Base-by-base conservation (phyloP, 2,329 filamentous ascomycete species). In the Emericellopsis cladophorae region DNA sequence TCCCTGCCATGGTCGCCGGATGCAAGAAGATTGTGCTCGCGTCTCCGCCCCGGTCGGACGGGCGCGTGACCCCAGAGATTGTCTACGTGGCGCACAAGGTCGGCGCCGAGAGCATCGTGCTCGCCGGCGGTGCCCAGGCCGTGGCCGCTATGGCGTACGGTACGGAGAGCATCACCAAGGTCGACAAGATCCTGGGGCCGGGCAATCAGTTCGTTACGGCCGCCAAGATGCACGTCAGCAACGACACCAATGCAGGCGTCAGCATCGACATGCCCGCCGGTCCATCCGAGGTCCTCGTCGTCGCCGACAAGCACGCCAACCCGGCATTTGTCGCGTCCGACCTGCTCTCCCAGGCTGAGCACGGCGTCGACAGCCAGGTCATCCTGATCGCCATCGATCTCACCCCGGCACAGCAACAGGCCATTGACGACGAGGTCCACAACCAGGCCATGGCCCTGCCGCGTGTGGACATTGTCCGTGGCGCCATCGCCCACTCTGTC, bases 191-290 rank as follows among this genome's bases (percentile, higher is more conserved):
- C 51, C 77, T 96, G 11, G 92, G 92, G 0, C 92, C 92, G 3
- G 92, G 92, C 31, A 98, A 98, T 64, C 92, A 96, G 61, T 98
- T 96, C 56, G 92, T 98, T 33, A 98, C 92, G 0, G 92, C 92
- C 1, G 92, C 86, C 40, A 98, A 98, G 75, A 98, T 98, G 92
- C 74, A 89, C 52, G 92, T 98, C 35, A 86, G 83, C 62, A 98
- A 98, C 61, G 92, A 98, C 58, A 96, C 92, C 36, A 93, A 88
- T 45, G 92, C 92, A 11, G 84, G 86, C 18, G 89, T 95, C 33
- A 82, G 87, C 61, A 98, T 98, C 53, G 92, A 98, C 57, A 98
- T 98, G 92, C 92, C 92, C 10, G 92, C 92, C 31, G 92, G 92
- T 0, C 92, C 92, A 0, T 95, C 88, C 31, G 92, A 98, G 60